Conservation (phyloP, 352 stramenopile species). For the Pythium plurisporium region DNA sequence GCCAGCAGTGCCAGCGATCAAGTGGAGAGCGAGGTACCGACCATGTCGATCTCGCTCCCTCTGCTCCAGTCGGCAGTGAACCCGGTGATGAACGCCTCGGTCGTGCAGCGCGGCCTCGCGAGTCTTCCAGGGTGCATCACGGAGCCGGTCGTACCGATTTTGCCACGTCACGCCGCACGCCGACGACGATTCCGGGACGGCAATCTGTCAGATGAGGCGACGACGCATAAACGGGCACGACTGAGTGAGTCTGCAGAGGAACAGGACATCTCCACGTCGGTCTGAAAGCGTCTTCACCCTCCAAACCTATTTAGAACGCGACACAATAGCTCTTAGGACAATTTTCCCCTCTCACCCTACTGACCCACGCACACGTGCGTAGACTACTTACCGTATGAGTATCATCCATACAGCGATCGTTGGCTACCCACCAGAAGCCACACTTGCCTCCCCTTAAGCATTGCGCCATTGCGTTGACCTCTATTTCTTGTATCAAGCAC, state of each 20-base stretch:
- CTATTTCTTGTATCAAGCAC: too few relatives aligned
- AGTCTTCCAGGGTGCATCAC: conserved; percentile 47
- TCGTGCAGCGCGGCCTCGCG: conserved; percentile 53
- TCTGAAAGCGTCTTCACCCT: conserved; percentile 20
- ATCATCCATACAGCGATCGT: not conserved
- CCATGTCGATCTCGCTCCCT: conserved; percentile 38
- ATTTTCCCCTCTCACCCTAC: conserved; percentile 7
- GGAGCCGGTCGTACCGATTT: conserved; percentile 65
- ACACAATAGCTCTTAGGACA: conserved; percentile 27
- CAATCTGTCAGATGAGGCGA: conserved; percentile 13
- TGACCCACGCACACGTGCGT: conserved; percentile 5
- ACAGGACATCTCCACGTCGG: conserved; percentile 53
- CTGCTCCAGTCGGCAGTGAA: conserved; percentile 42
- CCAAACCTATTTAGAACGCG: conserved; percentile 20
- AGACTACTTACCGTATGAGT: too few relatives aligned
- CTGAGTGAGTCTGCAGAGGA: conserved; percentile 46
- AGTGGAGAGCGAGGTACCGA: conserved; percentile 19
- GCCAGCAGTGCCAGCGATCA: not conserved
- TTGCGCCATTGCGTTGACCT: too few relatives aligned
- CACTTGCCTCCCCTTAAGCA: not conserved
- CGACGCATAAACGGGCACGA: conserved; percentile 56
- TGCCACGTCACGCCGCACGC: conserved; percentile 63
- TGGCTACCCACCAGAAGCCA: not conserved
- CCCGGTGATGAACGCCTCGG: conserved; percentile 76
- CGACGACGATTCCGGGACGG: conserved; percentile 55